phyloP scores from a whole-genome alignment of 495 filamentous ascomycete genomes.

The Hypomontagnella submonticulosa region DNA sequence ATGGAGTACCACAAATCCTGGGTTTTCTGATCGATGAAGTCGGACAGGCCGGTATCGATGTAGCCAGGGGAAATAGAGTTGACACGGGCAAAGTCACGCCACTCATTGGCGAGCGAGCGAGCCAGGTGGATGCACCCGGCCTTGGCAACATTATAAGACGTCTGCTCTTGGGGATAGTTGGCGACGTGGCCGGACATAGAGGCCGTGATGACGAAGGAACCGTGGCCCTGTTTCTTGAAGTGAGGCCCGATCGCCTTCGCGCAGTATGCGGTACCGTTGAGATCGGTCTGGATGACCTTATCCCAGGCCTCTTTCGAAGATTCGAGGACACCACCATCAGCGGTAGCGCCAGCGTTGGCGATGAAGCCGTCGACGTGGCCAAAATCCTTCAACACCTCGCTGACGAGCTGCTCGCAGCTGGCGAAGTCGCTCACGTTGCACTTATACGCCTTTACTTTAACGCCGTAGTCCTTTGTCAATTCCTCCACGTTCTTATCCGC shows the following conservation, averaged over 20 bases:
- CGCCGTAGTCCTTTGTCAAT: constrained; percentile 58
- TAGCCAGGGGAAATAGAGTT: constrained; percentile 83
- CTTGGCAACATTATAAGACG: constrained; percentile 82
- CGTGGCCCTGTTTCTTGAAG: constrained; percentile 65
- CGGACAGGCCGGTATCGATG: constrained; percentile 81
- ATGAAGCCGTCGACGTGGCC: constrained; percentile 63
- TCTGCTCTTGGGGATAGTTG: constrained; percentile 83
- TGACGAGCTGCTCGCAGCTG: constrained; percentile 64
- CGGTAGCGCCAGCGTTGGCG: constrained; percentile 60
- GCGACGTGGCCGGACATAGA: constrained; percentile 76
- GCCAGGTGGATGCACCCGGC: constrained; percentile 79
- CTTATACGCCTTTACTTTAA: constrained; percentile 73
- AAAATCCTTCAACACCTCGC: constrained; percentile 64
- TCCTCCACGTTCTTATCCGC: constrained; percentile 69
- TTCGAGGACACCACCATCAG: constrained; percentile 56
- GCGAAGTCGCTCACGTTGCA: constrained; percentile 70
- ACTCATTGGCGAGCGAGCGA: constrained; percentile 79
- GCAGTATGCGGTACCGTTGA: constrained; percentile 72
- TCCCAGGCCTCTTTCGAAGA: constrained; percentile 55
- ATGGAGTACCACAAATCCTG: constrained; percentile 79
- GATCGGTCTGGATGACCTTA: constrained; percentile 70
- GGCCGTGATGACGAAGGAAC: constrained; percentile 68
- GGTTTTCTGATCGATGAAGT: constrained; percentile 76
- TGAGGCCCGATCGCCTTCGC: constrained; percentile 68
- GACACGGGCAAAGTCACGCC: constrained; percentile 82